A percentile compares a stretch with the other conserved stretches of the same genome.
phyloP scores from a whole-genome alignment of 23 red algal genomes.

The Gracilaria caudata region DNA sequence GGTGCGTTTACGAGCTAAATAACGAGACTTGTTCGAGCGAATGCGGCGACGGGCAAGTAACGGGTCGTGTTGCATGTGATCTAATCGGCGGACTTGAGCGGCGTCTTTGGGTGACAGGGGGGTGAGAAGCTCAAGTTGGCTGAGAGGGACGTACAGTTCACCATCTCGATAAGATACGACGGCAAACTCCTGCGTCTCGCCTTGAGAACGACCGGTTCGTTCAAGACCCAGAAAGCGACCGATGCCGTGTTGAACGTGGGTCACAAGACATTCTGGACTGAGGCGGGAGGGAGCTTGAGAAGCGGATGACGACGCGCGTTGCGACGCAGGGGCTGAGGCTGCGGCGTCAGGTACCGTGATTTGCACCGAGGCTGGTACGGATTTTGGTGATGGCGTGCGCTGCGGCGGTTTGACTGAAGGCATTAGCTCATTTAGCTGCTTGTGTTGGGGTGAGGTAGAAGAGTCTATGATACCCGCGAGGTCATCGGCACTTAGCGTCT shows the following conservation, averaged over 20 bases:
- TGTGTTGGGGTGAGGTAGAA: background rate
- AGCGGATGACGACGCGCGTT: background rate
- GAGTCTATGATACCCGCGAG: background rate
- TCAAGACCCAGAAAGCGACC: conserved; percentile 83
- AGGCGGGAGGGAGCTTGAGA: background rate
- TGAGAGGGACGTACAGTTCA: conserved; percentile 66
- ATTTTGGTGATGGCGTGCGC: background rate
- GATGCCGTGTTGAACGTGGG: conserved; percentile 72
- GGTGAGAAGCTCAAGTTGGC: conserved; percentile 59
- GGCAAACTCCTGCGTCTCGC: conserved; percentile 59
- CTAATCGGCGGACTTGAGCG: conserved; percentile 4
- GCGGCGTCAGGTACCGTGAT: background rate
- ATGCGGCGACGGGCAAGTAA: background rate
- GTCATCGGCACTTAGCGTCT: conserved; percentile 16
- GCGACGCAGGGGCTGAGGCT: background rate
- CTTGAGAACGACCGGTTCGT: conserved; percentile 3
- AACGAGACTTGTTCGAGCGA: conserved; percentile 20
- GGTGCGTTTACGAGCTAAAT: conserved; percentile 40
- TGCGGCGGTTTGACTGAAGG: background rate
- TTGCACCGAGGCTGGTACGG: background rate
- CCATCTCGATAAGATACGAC: conserved; percentile 72
- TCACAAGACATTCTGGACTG: conserved; percentile 45
- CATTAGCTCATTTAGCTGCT: background rate
- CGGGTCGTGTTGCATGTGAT: conserved; percentile 26
- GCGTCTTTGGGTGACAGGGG: conserved; percentile 38